Evolutionary conservation across 345 rosid species (phyloP), one percentile per base, ranked within the genome.

Genomic region (Hevea brasiliensis): DNA sequence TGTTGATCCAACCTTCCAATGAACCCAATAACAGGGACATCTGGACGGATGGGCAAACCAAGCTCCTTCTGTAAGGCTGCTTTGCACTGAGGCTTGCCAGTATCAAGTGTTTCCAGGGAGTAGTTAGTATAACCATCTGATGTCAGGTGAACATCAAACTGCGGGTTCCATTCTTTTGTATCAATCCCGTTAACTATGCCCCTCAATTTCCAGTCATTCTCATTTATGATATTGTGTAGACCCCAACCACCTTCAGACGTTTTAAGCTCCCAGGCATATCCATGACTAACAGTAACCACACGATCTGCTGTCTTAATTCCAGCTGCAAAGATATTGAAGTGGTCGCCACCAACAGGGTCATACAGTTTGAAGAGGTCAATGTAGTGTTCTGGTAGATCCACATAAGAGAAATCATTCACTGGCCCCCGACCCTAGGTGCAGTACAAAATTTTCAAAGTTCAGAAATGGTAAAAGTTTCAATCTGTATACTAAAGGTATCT

Each of bases 241-340:
- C 99, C 99, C 98, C 99, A 90, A 27, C 98, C 99, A 48, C 99
- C 99, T 79, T 92, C 98, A 14, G 82, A 56, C 47, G 99, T 95
- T 84, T 87, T 95, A 62, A 95, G 62, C 85, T 95, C 98, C 99
- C 97, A 84, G 17, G 98, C 77, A 72, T 95, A 95, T 76, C 98
- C 98, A 67, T 82, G 97, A 66, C 99, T 95, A 61, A 90, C 99
- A 50, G 98, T 92, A 69, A 95, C 90, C 72, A 89, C 85, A 17
- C 97, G 86, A 53, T 92, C 99, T n/a, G 99, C 96, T 47, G 95
- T 58, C 85, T 89, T 95, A 42, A 95, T 89, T 80, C 98, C 98
- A 4, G 96, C 98, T 0, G 96, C 97, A 63, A 95, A 91, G 71
- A 89, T 87, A 84, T 95, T 95, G 75, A 87, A 87, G 82, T 95